Conservation (phyloP, 1,139 yeast species). For the Scheffersomyces insectosa region DNA sequence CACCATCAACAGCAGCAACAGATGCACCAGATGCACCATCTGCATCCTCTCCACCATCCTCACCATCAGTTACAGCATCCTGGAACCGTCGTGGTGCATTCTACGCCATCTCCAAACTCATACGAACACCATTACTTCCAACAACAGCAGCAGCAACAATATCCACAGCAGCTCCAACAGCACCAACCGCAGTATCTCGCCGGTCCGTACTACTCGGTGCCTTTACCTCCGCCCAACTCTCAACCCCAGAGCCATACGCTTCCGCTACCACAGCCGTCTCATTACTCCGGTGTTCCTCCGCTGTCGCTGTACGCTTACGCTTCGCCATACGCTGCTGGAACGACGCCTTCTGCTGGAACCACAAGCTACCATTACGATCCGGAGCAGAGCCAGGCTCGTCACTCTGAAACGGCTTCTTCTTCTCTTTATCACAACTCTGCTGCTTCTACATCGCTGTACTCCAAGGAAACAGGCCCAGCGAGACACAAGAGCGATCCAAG, state of each 20-base stretch:
- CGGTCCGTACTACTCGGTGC: background rate
- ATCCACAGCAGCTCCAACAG: background rate
- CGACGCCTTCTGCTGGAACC: no score
- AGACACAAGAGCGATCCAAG: background rate
- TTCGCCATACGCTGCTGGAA: background rate
- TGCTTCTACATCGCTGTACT: background rate
- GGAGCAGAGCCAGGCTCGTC: background rate
- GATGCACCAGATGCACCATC: background rate
- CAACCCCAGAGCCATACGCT: background rate
- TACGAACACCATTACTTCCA: background rate
- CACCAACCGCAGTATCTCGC: background rate
- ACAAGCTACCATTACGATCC: background rate
- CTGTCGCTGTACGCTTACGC: slow-evolving; percentile 4
- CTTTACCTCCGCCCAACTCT: background rate
- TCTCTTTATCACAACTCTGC: background rate
- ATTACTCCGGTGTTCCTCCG: slow-evolving; percentile 1
- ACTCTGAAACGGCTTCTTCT: background rate
- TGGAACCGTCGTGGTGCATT: background rate
- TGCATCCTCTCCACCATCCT: slow-evolving; percentile 6
- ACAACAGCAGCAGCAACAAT: background rate
- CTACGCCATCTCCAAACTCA: background rate
- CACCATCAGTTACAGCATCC: slow-evolving; percentile 2
- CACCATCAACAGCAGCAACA: background rate
- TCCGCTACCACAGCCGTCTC: slow-evolving; percentile 6
- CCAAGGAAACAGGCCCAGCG: background rate